Evolutionary conservation across 768 basidiomycete genomes (phyloP).

Genomic region (Trametes cingulata): DNA sequence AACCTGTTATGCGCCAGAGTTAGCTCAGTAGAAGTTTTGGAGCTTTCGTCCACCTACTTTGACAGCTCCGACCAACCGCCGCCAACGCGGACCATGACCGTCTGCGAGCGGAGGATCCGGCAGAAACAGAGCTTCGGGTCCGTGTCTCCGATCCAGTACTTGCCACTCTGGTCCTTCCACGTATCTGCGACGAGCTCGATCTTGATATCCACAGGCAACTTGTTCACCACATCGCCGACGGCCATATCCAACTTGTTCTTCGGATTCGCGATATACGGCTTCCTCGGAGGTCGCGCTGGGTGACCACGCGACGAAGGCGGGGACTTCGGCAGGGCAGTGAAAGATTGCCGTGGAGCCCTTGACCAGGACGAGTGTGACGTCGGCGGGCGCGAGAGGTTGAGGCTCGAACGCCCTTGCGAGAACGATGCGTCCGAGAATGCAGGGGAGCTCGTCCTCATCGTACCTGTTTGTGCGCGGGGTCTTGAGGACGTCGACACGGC

Average conservation of each 20-base stretch:
- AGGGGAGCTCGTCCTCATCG: constrained; percentile 54
- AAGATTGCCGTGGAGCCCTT: constrained; percentile 67
- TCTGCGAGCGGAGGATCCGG: constrained; percentile 85
- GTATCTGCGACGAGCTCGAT: constrained; percentile 78
- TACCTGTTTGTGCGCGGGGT: constrained; percentile 45
- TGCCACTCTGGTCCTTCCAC: constrained; percentile 92
- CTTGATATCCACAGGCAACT: constrained; percentile 81
- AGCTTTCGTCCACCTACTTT: constrained; percentile 53
- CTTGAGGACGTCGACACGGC: constrained; percentile 31
- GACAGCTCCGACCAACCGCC: constrained; percentile 94
- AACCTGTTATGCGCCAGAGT: constrained; percentile 52
- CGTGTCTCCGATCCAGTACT: constrained; percentile 94
- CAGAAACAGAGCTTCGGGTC: constrained; percentile 91
- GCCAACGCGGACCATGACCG: constrained; percentile 95
- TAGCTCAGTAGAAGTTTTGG: not conserved
- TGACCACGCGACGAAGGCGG: constrained; percentile 47
- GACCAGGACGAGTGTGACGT: constrained; percentile 64
- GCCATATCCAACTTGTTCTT: constrained; percentile 91
- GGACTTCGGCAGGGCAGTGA: constrained; percentile 42
- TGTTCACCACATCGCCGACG: constrained; percentile 90
- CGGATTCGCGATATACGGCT: constrained; percentile 84
- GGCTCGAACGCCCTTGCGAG: constrained; percentile 53
- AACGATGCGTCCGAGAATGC: constrained; percentile 55
- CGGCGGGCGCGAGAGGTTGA: constrained; percentile 45
- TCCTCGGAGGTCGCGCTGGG: constrained; percentile 43